phyloP scores from a whole-genome alignment of 2,329 filamentous ascomycete species.

The Bipolaris oryzae region DNA sequence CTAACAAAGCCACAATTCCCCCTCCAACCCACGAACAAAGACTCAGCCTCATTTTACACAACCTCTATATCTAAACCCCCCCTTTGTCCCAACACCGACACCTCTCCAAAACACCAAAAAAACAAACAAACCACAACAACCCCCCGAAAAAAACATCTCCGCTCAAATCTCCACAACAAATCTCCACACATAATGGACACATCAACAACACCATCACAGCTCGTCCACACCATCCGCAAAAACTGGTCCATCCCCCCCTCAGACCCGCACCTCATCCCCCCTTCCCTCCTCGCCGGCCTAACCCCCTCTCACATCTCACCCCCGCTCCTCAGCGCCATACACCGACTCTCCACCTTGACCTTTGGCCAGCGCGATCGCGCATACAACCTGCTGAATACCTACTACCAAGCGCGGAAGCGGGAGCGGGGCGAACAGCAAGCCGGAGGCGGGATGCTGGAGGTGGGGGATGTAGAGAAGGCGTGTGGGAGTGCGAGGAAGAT shows the following conservation, averaged over 20 bases:
- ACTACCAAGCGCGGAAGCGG: constrained; percentile 15
- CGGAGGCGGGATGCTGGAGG: constrained; percentile 4
- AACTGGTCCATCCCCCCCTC: constrained; percentile 7
- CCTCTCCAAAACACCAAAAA: too few species aligned
- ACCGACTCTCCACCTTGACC: constrained; percentile 14
- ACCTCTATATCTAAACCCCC: too few species aligned
- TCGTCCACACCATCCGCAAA: constrained; percentile 5
- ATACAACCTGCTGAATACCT: constrained; percentile 18
- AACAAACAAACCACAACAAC: too few species aligned
- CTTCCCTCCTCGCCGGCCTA: background rate
- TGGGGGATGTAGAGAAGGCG: constrained; percentile 20
- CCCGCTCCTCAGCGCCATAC: constrained; percentile 7
- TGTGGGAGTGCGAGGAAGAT: constrained; percentile 17
- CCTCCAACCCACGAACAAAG: too few species aligned
- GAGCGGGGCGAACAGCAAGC: constrained; percentile 1
- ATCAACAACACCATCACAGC: background rate
- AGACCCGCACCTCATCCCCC: background rate
- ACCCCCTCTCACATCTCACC: background rate
- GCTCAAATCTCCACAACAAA: too few species aligned
- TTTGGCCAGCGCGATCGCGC: constrained; percentile 18
- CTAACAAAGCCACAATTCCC: too few species aligned
- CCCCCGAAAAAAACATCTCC: too few species aligned
- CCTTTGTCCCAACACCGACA: too few species aligned
- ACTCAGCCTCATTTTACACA: too few species aligned
- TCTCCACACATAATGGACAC: background rate